Percentiles rank a stretch among this genome's conserved stretches.
Evolutionary conservation across 495 filamentous ascomycete species (phyloP).

Genomic region (Penicillium macrosclerotiorum): DNA sequence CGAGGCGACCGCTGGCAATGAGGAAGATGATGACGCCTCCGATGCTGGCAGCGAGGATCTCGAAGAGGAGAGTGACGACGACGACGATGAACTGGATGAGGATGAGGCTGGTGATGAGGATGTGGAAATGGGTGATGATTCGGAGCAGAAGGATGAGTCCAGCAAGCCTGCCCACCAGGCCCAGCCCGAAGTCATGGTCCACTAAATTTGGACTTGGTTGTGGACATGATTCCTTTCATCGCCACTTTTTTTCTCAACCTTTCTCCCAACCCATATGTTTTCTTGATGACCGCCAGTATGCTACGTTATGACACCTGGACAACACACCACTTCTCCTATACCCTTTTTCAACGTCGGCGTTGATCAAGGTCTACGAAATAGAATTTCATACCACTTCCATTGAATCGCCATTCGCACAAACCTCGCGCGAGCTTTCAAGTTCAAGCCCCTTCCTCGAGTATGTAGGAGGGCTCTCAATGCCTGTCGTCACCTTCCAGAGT

Average conservation of each 20-base stretch:
- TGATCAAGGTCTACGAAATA: slow-evolving; percentile 31
- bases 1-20: slow-evolving; percentile 56
- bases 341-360: slow-evolving; percentile 15
- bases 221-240: neutral
- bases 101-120: slow-evolving; percentile 74
- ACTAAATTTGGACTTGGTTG: slow-evolving; percentile 27
- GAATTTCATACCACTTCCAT: slow-evolving; percentile 20
- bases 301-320: slow-evolving; percentile 33
- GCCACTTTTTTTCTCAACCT: slow-evolving; percentile 2
- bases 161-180: slow-evolving; percentile 36
- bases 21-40: slow-evolving; percentile 72
- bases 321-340: slow-evolving; percentile 5
- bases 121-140: slow-evolving; percentile 77
- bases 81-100: slow-evolving; percentile 80
- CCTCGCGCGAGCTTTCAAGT: neutral
- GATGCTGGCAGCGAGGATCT: slow-evolving; percentile 93
- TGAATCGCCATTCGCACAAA: neutral
- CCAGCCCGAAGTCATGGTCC: slow-evolving; percentile 53
- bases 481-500: neutral
- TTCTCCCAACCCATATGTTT: slow-evolving; percentile 4
- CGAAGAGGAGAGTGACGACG: slow-evolving; percentile 88
- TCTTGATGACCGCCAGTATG: slow-evolving; percentile 27
- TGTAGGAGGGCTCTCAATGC: neutral
- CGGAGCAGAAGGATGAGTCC: slow-evolving; percentile 42
- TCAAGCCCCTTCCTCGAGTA: neutral